Percentiles rank a stretch among this genome's conserved stretches.
phyloP scores from a whole-genome alignment of 345 rosid species.

The Erodium maritimum region DNA sequence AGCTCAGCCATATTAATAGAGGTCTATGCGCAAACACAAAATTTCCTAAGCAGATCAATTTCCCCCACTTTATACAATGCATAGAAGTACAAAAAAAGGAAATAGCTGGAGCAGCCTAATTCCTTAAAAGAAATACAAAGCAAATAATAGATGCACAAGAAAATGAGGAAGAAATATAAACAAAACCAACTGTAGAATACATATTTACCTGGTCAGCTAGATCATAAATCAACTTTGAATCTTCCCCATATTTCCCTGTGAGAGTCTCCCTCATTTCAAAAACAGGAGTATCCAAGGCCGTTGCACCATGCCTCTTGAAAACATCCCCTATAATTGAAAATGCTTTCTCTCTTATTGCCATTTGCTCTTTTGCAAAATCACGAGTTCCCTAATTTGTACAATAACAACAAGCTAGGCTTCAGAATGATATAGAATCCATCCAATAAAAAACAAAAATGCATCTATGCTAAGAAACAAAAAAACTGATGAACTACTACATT shows the following conservation, averaged over 20 bases:
- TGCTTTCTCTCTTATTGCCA: conserved; percentile 67
- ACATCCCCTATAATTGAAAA: conserved; percentile 63
- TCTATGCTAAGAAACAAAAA: not conserved
- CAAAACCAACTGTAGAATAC: not conserved
- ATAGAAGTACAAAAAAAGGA: too few species aligned
- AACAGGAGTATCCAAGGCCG: conserved; percentile 89
- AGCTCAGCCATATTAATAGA: too few species aligned
- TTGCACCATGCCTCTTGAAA: conserved; percentile 87
- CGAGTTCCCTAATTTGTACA: conserved; percentile 57
- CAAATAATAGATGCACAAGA: not conserved
- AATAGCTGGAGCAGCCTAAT: too few species aligned
- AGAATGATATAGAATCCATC: not conserved
- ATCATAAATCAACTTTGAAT: conserved; percentile 83
- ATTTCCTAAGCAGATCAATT: too few species aligned
- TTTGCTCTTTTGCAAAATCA: conserved; percentile 85
- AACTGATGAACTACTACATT: not conserved
- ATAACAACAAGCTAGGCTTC: conserved; percentile 1
- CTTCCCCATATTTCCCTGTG: conserved; percentile 91
- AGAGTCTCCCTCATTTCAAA: conserved; percentile 92
- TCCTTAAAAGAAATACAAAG: not conserved
- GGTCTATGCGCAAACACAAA: too few species aligned
- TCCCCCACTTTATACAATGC: too few species aligned
- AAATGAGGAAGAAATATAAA: not conserved
- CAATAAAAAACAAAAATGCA: not conserved
- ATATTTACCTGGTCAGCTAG: conserved; percentile 84